Evolutionary conservation across 768 basidiomycete genomes (phyloP).

Genomic region (Gloeostereum incarnatum): DNA sequence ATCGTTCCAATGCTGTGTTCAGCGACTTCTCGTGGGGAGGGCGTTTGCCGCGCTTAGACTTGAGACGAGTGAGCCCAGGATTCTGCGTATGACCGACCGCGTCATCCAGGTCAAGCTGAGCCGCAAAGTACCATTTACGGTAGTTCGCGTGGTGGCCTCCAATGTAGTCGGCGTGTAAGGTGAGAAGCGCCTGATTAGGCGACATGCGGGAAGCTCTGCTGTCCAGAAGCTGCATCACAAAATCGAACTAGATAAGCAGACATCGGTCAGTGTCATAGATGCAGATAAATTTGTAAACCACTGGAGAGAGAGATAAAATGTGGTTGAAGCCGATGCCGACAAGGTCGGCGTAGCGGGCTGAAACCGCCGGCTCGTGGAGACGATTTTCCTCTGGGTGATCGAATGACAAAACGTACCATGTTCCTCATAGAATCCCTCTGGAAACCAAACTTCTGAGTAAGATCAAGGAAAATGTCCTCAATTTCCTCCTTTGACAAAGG

Average conservation of each 20-base stretch:
- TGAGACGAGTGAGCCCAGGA: constrained; percentile 79
- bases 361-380: no score
- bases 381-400: no score
- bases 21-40: constrained; percentile 55
- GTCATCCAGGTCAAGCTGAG: constrained; percentile 97
- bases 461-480: constrained; percentile 94
- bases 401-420: constrained; percentile 49
- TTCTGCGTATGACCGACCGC: constrained; percentile 91
- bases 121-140: constrained; percentile 99
- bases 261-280: no score
- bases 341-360: no score
- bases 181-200: constrained; percentile 89
- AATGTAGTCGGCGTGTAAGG: constrained; percentile 97
- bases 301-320: no score
- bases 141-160: constrained; percentile 98
- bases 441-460: constrained; percentile 98
- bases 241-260: constrained; percentile 84
- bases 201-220: constrained; percentile 96
- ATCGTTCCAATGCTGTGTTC: constrained; percentile 79
- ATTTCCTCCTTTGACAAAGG: constrained; percentile 99
- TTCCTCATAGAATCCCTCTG: constrained; percentile 93
- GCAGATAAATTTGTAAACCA: no score
- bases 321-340: no score
- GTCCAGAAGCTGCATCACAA: constrained; percentile 95
- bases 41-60: constrained; percentile 52